Evolutionary conservation across 2,329 filamentous ascomycete species (phyloP), one percentile per base, ranked within the genome.

Genomic region (Plenodomus tracheiphilus): DNA sequence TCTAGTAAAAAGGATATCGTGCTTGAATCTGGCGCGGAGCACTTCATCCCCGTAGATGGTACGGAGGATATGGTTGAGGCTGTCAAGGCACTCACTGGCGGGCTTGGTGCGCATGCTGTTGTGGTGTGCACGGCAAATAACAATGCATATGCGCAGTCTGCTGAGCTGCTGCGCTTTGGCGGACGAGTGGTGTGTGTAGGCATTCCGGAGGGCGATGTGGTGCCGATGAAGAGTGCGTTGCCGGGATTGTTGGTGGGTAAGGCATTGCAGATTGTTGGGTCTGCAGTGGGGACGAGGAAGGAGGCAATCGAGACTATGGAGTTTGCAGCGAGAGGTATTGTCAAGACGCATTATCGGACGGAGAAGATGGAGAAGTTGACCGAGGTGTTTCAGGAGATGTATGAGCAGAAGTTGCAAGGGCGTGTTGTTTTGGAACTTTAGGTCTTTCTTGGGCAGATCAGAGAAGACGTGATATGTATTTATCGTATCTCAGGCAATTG

Each of bases 1-100:
- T 81, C 79, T 39, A 80, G 76, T 59, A 88, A 88, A 67, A 80
- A 82, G 58, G 91, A 79, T 11, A 64, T 87, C 2, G 78, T 82
- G 9, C 78, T 78, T 40, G 76, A 80, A 0, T 83, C 77, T n/a
- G 85, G 85, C 8, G 85, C 85, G 0, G 85, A 88, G 64, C 79
- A 81, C 56, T 88, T 88, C 70, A 74, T 88, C 49, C 83, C 86
- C 53, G 75, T 87, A 49, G 81, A 83, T 22, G 76, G 79, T 38
- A 78, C 77, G 25, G 65, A 67, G 32, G 75, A 77, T 11, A 74
- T 84, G 6, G 75, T 75, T 4, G 75, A 77, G 20, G 80, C 84
- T 38, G 81, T 88, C 41, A 79, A 80, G 58, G 76, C 75, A 30
- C 68, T 83, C 1, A 83, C 84, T 0, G 78, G 76, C 2, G 83